Base-by-base conservation (phyloP, 371 early-diverging fungal genomes). In the Nematocida major region DNA sequence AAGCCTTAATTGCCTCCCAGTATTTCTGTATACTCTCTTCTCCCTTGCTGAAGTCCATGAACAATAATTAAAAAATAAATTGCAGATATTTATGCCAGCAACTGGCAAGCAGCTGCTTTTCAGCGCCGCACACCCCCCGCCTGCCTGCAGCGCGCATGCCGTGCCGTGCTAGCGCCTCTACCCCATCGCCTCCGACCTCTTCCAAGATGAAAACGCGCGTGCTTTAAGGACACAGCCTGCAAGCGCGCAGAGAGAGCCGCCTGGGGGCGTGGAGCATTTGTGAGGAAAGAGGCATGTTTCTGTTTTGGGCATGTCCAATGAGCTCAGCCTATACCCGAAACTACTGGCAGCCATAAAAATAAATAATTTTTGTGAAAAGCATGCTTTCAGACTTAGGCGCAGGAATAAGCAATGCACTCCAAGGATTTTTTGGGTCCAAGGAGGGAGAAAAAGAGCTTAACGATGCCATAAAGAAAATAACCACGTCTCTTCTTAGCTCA, bases 1-100 rank as follows among this genome's bases (percentile, higher is more conserved):
- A 99, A 4, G 96, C 95, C 80, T 95, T 92, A 77, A 95, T 95
- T 82, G 92, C 90, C 79, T 91, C 88, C 99, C 98, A 98, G 81
- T 90, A 95, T 73, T 87, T 86, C 61, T 96, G 89, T 62, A 96
- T 89, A 86, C 91, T 91, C 82, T 93, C 91, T 86, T 99, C 99
- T 84, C 92, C 93, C 38, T 84, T 76, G 20, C 78, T 61, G 53
- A 84, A 79, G 62, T 63, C 57, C 57, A 57, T 57, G 57, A 13
- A 20, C 28, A 34, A 57, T 57, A 57, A n/a, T n/a, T n/a, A 57
- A 57, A 57, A 57, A 57, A 57, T 57, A 57, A 51, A 24, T 51
- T 51, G 28, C 24, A 51, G 20, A 22, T 51, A 43, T 43, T 18
- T 43, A n/a, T n/a, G n/a, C n/a, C n/a, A n/a, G n/a, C n/a, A n/a